phyloP scores from a whole-genome alignment of 805 yeast species.

The Zygoascus ofunaensis region DNA sequence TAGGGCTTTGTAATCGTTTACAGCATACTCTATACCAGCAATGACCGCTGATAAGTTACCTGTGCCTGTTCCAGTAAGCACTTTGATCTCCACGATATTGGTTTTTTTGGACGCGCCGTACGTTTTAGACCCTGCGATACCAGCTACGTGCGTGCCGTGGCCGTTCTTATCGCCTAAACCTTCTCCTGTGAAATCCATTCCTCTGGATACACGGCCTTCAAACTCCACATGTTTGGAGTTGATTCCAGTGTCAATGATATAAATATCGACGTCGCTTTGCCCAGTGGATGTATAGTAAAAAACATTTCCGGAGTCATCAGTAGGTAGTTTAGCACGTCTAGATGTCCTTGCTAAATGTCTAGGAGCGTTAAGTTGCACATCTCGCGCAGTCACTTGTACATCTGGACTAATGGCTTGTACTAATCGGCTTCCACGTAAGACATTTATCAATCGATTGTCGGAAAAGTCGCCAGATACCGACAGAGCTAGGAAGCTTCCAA shows the following conservation, averaged over 20 bases:
- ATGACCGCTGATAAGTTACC: constrained; percentile 40
- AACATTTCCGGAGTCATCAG: not conserved
- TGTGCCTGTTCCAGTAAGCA: constrained; percentile 55
- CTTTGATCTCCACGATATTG: constrained; percentile 62
- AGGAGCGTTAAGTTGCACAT: constrained; percentile 43
- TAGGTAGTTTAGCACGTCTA: constrained; percentile 20
- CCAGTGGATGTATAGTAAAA: constrained; percentile 35
- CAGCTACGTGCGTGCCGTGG: constrained; percentile 93
- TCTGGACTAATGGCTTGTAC: constrained; percentile 54
- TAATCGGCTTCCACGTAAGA: constrained; percentile 26
- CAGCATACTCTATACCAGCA: constrained; percentile 31
- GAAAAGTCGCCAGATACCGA: constrained; percentile 57
- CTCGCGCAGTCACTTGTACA: constrained; percentile 48
- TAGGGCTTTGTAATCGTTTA: constrained; percentile 17
- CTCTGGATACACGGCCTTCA: constrained; percentile 33
- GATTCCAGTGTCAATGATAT: constrained; percentile 77
- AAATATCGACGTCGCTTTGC: constrained; percentile 49
- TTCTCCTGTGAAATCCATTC: constrained; percentile 40
- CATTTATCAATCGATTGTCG: constrained; percentile 37
- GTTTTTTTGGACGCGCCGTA: constrained; percentile 77
- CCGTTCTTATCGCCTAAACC: constrained; percentile 64
- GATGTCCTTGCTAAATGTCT: constrained; percentile 33
- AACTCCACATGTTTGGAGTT: constrained; percentile 36
- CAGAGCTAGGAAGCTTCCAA: constrained; percentile 66
- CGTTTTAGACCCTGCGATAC: constrained; percentile 66